Evolutionary conservation across 2,329 filamentous ascomycete genomes (phyloP).

Genomic region (Teratosphaeria viscida): DNA sequence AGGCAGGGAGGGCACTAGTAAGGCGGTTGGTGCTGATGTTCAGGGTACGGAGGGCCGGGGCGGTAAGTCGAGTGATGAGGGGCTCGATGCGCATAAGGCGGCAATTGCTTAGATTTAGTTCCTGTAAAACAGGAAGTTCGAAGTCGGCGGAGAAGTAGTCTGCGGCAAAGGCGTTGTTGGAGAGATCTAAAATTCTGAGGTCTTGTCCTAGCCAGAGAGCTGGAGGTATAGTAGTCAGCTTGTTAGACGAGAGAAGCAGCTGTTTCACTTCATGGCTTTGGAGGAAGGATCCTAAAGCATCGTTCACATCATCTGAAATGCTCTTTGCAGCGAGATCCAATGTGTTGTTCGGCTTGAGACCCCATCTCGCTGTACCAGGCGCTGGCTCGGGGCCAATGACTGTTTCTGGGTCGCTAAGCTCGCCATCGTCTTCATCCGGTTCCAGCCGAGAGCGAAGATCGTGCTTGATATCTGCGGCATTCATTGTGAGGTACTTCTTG

Average conservation of each 20-base stretch:
- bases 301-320: slow-evolving; percentile 29
- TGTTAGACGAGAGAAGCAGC: slow-evolving; percentile 67
- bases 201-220: slow-evolving; percentile 60
- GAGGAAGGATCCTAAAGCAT: slow-evolving; percentile 34
- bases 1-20: slow-evolving; percentile 51
- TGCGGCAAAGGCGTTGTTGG: slow-evolving; percentile 27
- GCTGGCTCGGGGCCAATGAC: slow-evolving; percentile 11
- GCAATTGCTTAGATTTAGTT: slow-evolving; percentile 66
- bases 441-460: slow-evolving; percentile 55
- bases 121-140: slow-evolving; percentile 58
- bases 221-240: slow-evolving; percentile 57
- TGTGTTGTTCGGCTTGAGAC: slow-evolving; percentile 23
- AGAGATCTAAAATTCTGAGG: slow-evolving; percentile 43
- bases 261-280: slow-evolving; percentile 40
- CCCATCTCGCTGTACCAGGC: slow-evolving; percentile 13
- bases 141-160: slow-evolving; percentile 59
- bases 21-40: slow-evolving; percentile 80
- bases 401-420: slow-evolving; percentile 13
- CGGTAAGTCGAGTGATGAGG: slow-evolving; percentile 56
- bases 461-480: slow-evolving; percentile 70
- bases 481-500: slow-evolving; percentile 72
- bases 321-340: slow-evolving; percentile 32
- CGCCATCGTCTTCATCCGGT: slow-evolving; percentile 26
- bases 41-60: slow-evolving; percentile 63
- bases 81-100: slow-evolving; percentile 60